These are phyloP conservation scores for Diaporthe capsici DNA, from an alignment of 2,329 filamentous ascomycete species.

Conservation along the genomic window DNA sequence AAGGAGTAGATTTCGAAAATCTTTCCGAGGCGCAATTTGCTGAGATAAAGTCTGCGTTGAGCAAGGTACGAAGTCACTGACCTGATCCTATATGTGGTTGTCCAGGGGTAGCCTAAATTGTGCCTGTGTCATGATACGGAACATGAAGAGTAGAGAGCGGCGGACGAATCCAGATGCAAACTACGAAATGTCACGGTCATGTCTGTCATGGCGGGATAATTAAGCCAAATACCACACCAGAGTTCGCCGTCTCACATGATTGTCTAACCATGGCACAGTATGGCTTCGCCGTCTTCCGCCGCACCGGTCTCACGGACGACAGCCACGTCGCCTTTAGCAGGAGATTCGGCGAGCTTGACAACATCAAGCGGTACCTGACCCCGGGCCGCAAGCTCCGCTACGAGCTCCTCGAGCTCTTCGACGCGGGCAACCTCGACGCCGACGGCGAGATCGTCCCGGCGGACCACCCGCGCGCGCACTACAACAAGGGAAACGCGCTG, in stretches of 20 bases:
- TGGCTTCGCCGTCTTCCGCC: conserved; percentile 65
- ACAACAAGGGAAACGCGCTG: conserved; percentile 61
- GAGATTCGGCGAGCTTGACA: conserved; percentile 68
- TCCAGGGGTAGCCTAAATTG: neutral
- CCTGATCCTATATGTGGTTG: neutral
- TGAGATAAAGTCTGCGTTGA: conserved; percentile 51
- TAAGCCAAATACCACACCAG: neutral
- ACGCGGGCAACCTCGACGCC: conserved; percentile 68
- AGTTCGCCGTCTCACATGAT: neutral
- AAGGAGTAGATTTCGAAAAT: conserved; percentile 51
- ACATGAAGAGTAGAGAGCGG: neutral
- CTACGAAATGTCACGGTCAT: neutral
- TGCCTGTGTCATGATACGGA: neutral
- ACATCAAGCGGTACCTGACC: conserved; percentile 63
- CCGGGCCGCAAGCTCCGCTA: conserved; percentile 63
- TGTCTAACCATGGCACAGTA: conserved; percentile 24
- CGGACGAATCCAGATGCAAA: neutral
- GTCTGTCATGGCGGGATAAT: neutral
- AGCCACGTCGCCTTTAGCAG: conserved; percentile 64
- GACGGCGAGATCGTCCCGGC: conserved; percentile 60
- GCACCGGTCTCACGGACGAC: conserved; percentile 64
- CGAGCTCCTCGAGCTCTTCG: conserved; percentile 66
- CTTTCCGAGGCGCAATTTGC: conserved; percentile 51
- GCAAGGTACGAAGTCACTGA: conserved; percentile 48
- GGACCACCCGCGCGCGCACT: conserved; percentile 56